A percentile compares a stretch with the other conserved stretches of the same genome.
Evolutionary conservation across 2,329 filamentous ascomycete species (phyloP).

Genomic region (Didymella pomorum): DNA sequence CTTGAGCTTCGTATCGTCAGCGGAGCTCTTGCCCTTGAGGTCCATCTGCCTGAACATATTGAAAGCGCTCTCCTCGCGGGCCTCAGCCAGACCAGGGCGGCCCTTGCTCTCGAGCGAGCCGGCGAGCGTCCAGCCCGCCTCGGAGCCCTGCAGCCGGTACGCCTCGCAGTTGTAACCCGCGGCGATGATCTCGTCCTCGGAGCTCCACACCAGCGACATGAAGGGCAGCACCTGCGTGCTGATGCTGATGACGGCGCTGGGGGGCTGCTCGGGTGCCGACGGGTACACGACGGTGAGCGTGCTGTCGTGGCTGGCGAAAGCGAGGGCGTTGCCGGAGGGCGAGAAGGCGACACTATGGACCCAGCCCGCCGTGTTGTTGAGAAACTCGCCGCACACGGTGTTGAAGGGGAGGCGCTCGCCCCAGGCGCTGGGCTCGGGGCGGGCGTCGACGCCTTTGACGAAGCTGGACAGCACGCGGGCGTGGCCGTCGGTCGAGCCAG

Average conservation of each 20-base stretch:
- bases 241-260: slow-evolving; percentile 87
- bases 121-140: slow-evolving; percentile 81
- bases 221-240: slow-evolving; percentile 91
- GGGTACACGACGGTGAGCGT: slow-evolving; percentile 97
- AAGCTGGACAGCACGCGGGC: slow-evolving; percentile 94
- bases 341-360: slow-evolving; percentile 93
- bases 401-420: slow-evolving; percentile 97
- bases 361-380: slow-evolving; percentile 98
- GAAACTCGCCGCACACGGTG: slow-evolving; percentile 94
- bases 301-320: slow-evolving; percentile 94
- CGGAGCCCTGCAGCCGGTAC: slow-evolving; percentile 83
- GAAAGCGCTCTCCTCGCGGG: slow-evolving; percentile 87
- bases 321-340: slow-evolving; percentile 88
- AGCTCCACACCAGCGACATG: slow-evolving; percentile 90
- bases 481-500: slow-evolving; percentile 96
- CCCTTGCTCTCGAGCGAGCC: slow-evolving; percentile 82
- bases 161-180: slow-evolving; percentile 90
- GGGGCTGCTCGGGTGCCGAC: slow-evolving; percentile 86
- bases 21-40: slow-evolving; percentile 82
- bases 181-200: slow-evolving; percentile 91
- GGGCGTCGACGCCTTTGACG: slow-evolving; percentile 90
- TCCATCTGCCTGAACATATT: slow-evolving; percentile 99
- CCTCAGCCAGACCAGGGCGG: slow-evolving; percentile 64
- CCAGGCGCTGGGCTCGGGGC: slow-evolving; percentile 88
- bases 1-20: slow-evolving; percentile 92